A percentile compares a stretch with the other conserved stretches of the same genome.
Evolutionary conservation across 805 yeast species (phyloP).

Genomic region (Metschnikowia lunata): DNA sequence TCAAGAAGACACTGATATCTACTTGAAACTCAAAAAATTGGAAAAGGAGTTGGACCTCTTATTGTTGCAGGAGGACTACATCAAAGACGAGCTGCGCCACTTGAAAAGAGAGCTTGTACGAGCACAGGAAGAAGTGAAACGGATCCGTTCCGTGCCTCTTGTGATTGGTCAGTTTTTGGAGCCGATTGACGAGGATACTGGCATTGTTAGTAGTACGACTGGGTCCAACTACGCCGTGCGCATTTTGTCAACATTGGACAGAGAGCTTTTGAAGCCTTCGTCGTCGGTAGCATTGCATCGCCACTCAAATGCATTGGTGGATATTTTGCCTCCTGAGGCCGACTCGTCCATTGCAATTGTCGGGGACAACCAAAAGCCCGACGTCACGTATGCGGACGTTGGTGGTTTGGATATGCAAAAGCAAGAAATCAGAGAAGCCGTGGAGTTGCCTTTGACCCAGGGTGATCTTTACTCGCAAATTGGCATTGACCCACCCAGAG

Average conservation of each 20-base stretch:
- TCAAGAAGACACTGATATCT: conserved; percentile 58
- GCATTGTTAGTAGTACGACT: conserved; percentile 95
- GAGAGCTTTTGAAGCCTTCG: conserved; percentile 91
- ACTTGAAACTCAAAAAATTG: conserved; percentile 77
- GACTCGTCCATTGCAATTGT: conserved; percentile 94
- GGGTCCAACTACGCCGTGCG: conserved; percentile 97
- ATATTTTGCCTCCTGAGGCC: conserved; percentile 97
- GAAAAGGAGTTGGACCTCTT: conserved; percentile 87
- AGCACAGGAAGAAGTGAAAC: conserved; percentile 97
- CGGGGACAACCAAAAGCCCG: conserved; percentile 90
- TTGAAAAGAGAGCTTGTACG: conserved; percentile 88
- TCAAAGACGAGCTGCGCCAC: conserved; percentile 97
- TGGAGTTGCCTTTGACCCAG: conserved; percentile 92
- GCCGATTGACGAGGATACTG: conserved; percentile 94
- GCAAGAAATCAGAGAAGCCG: conserved; percentile 98
- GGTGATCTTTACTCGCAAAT: conserved; percentile 94
- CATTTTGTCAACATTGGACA: conserved; percentile 87
- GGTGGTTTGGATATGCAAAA: conserved; percentile 99
- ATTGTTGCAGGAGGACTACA: conserved; percentile 88
- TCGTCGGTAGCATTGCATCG: conserved; percentile 97
- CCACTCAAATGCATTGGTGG: conserved; percentile 96
- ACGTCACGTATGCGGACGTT: conserved; percentile 92
- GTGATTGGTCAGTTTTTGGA: conserved; percentile 98
- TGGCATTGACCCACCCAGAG: conserved; percentile 99
- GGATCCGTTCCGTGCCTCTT: conserved; percentile 94